These are phyloP conservation scores for Trichodelitschia bisporula DNA, from an alignment of 495 filamentous ascomycete genomes.

Conservation along the genomic window DNA sequence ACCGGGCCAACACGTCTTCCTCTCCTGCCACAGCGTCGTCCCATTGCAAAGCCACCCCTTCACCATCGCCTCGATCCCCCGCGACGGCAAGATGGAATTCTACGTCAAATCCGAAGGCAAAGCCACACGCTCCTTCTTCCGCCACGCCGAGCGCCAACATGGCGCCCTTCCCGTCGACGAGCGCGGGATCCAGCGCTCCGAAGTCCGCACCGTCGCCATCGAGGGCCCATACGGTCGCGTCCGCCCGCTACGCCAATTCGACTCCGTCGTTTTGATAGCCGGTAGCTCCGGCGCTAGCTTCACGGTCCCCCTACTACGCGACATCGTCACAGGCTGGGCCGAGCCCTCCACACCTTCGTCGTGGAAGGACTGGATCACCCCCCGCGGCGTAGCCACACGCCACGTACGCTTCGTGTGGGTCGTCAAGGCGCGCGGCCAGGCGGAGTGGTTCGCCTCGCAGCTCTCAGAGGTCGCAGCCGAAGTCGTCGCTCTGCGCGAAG, in stretches of 20 bases:
- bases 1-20: constrained; percentile 56
- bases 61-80: constrained; percentile 42
- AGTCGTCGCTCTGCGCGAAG: constrained; percentile 16
- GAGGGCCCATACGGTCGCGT: constrained; percentile 30
- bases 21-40: constrained; percentile 43
- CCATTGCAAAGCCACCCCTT: constrained; percentile 60
- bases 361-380: constrained; percentile 5
- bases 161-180: constrained; percentile 1
- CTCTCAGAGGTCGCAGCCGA: constrained; percentile 28
- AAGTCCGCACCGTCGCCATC: constrained; percentile 8
- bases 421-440: constrained; percentile 39
- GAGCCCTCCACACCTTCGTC: constrained; percentile 1
- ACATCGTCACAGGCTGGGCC: constrained; percentile 19
- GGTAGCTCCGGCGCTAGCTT: constrained; percentile 32
- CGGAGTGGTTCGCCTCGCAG: constrained; percentile 41
- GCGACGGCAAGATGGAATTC: constrained; percentile 37
- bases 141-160: constrained; percentile 24
- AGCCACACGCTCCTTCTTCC: constrained; percentile 40
- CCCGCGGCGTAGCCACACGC: constrained; percentile 27
- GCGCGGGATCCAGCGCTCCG: too few species aligned
- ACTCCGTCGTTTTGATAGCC: constrained; percentile 36
- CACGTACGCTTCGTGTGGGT: constrained; percentile 49
- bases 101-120: constrained; percentile 46
- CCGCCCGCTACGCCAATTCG: constrained; percentile 26
- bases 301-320: constrained; percentile 25